Evolutionary conservation across 441 rosid species (phyloP), one percentile per base, ranked within the genome.

Genomic region (Euphorbia schlechtendalii): DNA sequence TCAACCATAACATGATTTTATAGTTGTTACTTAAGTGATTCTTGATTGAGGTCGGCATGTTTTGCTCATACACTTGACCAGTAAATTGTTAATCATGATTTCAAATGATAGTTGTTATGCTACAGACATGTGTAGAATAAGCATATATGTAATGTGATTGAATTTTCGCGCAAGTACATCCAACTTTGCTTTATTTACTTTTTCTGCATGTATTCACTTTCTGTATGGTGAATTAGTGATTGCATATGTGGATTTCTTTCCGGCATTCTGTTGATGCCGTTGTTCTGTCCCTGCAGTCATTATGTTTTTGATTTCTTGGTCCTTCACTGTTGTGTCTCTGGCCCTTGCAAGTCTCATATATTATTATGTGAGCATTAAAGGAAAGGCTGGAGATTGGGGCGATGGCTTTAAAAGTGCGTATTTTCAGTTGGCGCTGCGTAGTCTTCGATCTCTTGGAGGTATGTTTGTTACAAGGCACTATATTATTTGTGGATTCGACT

Each of bases 311-410:
- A 95, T 95, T 73, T 95, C 99, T 22, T 95, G 99, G 99, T 76
- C 87, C 61, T 95, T 95, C 75, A 91, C 99, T 60, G 83, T 91
- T 65, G 78, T 95, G 68, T 78, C 99, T 67, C 84, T 95, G 75
- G 98, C 95, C 55, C 98, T 95, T 57, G 98, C 97, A 76, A 87
- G 91, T 75, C 97, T 95, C 69, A 91, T 95, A 75, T 95, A 91
- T 82, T 89, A 95, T 76, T 95, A 95, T 56, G 99, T 95, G 71
- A 83, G 99, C 78, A 67, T 95, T 59, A 91, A 89, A 80, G 99
- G 99, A 66, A 95, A 95, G 77, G 99, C 96, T 54, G 99, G 98
- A 70, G 98, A 95, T 78, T 95, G 99, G 99, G 99, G 98, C 8
- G 99, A 95, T 70, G 99, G 99, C 76, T 87, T 95, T 83, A 95